Base-by-base conservation (phyloP, 78 protist species). In the Carpediemonas membranifera region DNA sequence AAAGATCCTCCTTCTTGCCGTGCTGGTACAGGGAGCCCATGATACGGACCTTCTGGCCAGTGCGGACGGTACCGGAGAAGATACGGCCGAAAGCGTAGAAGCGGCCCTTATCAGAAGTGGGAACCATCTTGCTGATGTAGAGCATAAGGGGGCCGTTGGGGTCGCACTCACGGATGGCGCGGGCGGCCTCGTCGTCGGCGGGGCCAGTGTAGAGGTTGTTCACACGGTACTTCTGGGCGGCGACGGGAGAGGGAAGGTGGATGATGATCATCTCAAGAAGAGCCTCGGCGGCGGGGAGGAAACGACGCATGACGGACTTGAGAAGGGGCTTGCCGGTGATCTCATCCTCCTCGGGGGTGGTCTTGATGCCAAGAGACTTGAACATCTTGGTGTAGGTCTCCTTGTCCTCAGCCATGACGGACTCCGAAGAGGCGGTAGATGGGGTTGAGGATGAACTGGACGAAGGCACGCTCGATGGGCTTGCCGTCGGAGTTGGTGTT, bases 11-110 rank as follows among this genome's bases (percentile, higher is more conserved):
- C 83, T 96, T 93, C 77, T 77, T 84, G 60, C 98, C 97, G 60
- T 78, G 84, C 34, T 66, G 83, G 87, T 86, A 94, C 90, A 93
- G 85, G 55, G 87, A 87, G 41, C 98, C 99, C 92, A 83, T 72
- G 77, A 96, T 93, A 62, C 96, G 74, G 73, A 90, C 91, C 85
- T 92, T 87, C 65, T 56, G 76, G 41, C 98, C 98, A 28, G 98
- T 85, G 68, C 78, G 56, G 73, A 90, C 75, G 37, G 76, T 77
- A 31, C 99, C 99, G 5, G 98, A 79, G 91, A 92, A 96, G 62
- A 96, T 98, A 81, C 99, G 96, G 62, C 99, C 99, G 85, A 96
- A 92, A 41, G 98, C 98, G 82, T 74, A 85, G 98, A 96, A 94
- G 67, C 98, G 89, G 41, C 96, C 92, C 75, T 83, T 88, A 82